These are phyloP conservation scores for Phytophthora brassicae DNA, from an alignment of 352 stramenopile genomes.

Conservation along the genomic window DNA sequence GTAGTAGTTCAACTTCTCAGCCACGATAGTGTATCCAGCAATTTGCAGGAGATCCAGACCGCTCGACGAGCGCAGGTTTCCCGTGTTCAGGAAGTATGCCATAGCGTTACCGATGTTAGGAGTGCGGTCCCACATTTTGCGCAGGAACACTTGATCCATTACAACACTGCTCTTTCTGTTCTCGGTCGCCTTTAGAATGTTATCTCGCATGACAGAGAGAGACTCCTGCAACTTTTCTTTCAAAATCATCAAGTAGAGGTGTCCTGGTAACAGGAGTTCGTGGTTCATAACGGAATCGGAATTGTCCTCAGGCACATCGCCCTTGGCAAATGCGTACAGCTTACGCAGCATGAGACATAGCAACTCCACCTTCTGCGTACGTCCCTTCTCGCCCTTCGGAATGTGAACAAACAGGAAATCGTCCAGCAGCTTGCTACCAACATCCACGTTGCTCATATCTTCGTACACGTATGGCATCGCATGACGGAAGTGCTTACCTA, in stretches of 20 bases:
- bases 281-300: constrained; percentile 99
- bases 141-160: constrained; percentile 89
- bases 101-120: constrained; percentile 93
- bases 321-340: constrained; percentile 96
- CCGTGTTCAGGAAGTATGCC: constrained; percentile 98
- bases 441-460: constrained; percentile 88
- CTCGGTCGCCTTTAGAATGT: constrained; percentile 81
- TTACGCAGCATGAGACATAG: constrained; percentile 97
- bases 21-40: constrained; percentile 98
- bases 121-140: constrained; percentile 93
- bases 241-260: constrained; percentile 96
- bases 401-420: constrained; percentile 98
- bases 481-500: constrained; percentile 96
- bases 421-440: constrained; percentile 89
- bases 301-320: constrained; percentile 96
- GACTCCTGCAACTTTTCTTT: constrained; percentile 99
- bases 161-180: constrained; percentile 62
- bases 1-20: constrained; percentile 99
- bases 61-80: constrained; percentile 96
- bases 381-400: constrained; percentile 83
- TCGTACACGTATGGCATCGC: constrained; percentile 87
- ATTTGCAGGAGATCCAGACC: constrained; percentile 98
- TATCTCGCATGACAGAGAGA: constrained; percentile 66
- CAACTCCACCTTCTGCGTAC: constrained; percentile 92
- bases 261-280: constrained; percentile 94